phyloP scores from a whole-genome alignment of 768 basidiomycete species.

The Filobasidium floriforme region DNA sequence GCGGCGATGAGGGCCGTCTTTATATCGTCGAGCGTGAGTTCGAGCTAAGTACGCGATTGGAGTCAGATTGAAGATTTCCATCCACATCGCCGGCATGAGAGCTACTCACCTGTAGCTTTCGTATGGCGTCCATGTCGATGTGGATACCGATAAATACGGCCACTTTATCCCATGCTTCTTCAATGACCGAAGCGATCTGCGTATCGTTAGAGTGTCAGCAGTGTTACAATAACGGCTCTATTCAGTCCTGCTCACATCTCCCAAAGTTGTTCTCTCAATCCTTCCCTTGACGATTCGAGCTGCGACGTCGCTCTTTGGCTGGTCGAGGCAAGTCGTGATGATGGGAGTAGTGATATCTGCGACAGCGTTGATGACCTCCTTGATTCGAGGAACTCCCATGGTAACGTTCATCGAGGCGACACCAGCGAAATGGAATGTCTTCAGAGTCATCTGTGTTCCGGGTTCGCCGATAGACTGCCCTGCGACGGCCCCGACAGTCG shows the following conservation, averaged over 20 bases:
- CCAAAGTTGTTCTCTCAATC: conserved; percentile 85
- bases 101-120: conserved; percentile 66
- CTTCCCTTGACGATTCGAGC: conserved; percentile 96
- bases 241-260: conserved; percentile 60
- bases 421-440: conserved; percentile 99
- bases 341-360: conserved; percentile 95
- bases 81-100: background rate
- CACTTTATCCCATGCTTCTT: conserved; percentile 90
- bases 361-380: conserved; percentile 99
- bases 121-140: conserved; percentile 77
- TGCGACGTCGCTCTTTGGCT: conserved; percentile 70
- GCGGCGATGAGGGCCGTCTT: conserved; percentile 80
- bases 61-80: background rate
- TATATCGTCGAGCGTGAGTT: conserved; percentile 83
- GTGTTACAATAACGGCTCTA: background rate
- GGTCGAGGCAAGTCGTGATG: conserved; percentile 90
- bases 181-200: conserved; percentile 81
- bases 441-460: conserved; percentile 98
- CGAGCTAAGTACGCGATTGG: conserved; percentile 54
- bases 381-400: conserved; percentile 98
- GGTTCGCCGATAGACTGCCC: conserved; percentile 99
- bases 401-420: conserved; percentile 99
- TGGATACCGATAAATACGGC: conserved; percentile 91
- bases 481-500: conserved; percentile 95
- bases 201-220: background rate